Conservation (phyloP, 2,329 filamentous ascomycete species). For the Chaetomiaceae sp. region DNA sequence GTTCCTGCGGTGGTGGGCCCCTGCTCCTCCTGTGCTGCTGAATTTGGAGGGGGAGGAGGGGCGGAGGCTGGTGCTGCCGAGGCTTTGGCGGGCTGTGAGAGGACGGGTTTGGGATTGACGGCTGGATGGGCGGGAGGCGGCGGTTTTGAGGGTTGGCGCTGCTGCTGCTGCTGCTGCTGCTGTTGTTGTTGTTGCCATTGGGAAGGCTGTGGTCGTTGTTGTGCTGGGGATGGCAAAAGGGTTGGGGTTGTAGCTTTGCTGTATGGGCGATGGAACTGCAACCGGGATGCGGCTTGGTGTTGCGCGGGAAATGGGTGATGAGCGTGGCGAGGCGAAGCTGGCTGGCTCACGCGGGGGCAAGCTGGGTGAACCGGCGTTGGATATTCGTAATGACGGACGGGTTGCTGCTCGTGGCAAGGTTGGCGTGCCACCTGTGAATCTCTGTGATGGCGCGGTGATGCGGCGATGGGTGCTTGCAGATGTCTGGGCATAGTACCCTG, state of each 20-base stretch:
- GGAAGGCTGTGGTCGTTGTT: background rate
- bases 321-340: conserved; percentile 47
- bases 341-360: conserved; percentile 43
- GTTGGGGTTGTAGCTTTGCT: conserved; percentile 5
- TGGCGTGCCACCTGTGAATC: conserved; percentile 31
- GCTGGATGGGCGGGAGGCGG: conserved; percentile 23
- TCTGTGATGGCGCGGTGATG: conserved; percentile 41
- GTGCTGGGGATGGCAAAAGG: conserved; percentile 20
- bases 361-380: conserved; percentile 43
- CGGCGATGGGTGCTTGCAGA: conserved; percentile 35
- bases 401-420: conserved; percentile 11
- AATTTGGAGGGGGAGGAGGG: conserved; percentile 19
- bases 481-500: conserved; percentile 21
- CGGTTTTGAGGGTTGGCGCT: background rate
- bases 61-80: conserved; percentile 13
- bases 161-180: background rate
- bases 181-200: background rate
- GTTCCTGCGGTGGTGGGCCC: conserved; percentile 39
- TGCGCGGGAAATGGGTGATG: conserved; percentile 37
- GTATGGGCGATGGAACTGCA: conserved; percentile 25
- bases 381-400: conserved; percentile 36
- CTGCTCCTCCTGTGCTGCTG: conserved; percentile 8
- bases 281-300: conserved; percentile 44
- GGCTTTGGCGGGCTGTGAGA: conserved; percentile 14
- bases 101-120: too few relatives aligned